Evolutionary conservation across 2,329 filamentous ascomycete genomes (phyloP).

Genomic region (Penicillium frequentans): DNA sequence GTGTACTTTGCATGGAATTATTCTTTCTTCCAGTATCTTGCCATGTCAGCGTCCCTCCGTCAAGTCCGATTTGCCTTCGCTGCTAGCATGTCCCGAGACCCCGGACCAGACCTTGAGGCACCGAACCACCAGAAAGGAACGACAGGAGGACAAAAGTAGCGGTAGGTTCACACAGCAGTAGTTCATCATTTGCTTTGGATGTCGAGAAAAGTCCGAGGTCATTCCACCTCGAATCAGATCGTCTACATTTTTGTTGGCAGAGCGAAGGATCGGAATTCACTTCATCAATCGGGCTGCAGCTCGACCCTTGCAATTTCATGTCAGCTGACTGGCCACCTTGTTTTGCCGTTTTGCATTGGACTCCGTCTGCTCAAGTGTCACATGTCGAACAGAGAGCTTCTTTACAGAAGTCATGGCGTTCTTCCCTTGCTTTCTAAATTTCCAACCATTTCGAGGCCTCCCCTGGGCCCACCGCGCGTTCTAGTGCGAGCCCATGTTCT

Average conservation of each 20-base stretch:
- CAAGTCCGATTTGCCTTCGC: neutral
- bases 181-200: neutral
- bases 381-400: conserved; percentile 5
- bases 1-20: neutral
- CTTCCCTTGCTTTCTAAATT: conserved; percentile 4
- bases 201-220: neutral
- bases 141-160: neutral
- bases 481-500: conserved; percentile 11
- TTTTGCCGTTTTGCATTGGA: neutral
- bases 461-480: conserved; percentile 1
- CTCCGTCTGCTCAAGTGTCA: conserved; percentile 6
- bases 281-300: conserved; percentile 18
- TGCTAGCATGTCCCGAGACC: neutral
- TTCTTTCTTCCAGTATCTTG: neutral
- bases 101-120: neutral
- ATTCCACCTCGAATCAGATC: conserved; percentile 9
- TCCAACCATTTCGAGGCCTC: conserved; percentile 4
- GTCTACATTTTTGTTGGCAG: neutral
- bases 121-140: neutral
- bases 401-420: neutral
- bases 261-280: conserved; percentile 4
- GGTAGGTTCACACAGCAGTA: neutral
- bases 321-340: conserved; percentile 18
- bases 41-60: neutral
- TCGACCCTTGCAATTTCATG: conserved; percentile 8